These are phyloP conservation scores for Aphanomyces invadans DNA, from an alignment of 352 stramenopile genomes.

Conservation along the genomic window DNA sequence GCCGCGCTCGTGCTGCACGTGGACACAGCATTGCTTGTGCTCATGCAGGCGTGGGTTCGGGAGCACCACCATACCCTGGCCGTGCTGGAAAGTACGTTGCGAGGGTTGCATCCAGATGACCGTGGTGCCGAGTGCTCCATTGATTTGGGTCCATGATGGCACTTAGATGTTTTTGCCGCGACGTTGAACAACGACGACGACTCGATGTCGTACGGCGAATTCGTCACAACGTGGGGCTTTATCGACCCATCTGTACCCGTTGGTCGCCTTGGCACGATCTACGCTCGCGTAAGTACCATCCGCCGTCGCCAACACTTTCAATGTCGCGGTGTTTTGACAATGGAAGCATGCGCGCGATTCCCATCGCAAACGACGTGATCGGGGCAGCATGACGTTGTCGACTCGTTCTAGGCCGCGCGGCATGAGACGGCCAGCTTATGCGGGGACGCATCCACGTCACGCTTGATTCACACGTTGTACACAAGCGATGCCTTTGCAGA, in stretches of 20 bases:
- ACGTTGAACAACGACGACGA: not conserved
- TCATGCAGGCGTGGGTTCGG: constrained; percentile 22
- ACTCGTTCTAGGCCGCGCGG: not conserved
- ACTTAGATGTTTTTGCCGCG: constrained; percentile 8
- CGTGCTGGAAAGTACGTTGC: constrained; percentile 6
- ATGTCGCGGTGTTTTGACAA: no score
- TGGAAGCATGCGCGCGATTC: no score
- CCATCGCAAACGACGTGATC: no score
- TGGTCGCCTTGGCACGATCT: not conserved
- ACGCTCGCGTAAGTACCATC: constrained; percentile 9
- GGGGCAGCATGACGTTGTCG: no score
- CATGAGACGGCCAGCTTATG: not conserved
- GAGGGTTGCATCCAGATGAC: no score
- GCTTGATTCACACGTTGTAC: constrained; percentile 15
- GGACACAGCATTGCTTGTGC: not conserved
- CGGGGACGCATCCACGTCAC: not conserved
- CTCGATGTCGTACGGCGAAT: constrained; percentile 6
- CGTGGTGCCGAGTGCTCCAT: no score
- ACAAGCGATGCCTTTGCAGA: constrained; percentile 17
- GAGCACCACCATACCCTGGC: constrained; percentile 13
- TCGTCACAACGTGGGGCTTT: constrained; percentile 3
- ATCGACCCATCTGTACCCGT: constrained; percentile 3
- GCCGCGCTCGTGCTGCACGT: constrained; percentile 2
- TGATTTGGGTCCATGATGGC: no score
- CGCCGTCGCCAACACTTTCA: no score